Conservation (phyloP, 2,329 filamentous ascomycete genomes). For the Colletotrichum australisinense region DNA sequence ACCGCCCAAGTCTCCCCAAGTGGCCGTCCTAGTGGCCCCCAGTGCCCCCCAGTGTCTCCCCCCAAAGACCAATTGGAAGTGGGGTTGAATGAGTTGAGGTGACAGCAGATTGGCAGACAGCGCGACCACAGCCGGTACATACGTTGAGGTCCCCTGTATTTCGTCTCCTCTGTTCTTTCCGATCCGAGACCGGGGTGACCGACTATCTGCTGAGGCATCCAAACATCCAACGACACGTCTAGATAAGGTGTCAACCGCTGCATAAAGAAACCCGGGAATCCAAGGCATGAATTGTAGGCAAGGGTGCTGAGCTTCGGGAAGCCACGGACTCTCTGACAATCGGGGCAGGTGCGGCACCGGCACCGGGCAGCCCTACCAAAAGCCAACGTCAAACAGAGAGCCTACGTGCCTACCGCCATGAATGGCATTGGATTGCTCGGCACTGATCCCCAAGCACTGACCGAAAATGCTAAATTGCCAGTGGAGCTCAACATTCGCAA, state of each 20-base stretch:
- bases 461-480: conserved; percentile 26
- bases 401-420: neutral
- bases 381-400: neutral
- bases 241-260: neutral
- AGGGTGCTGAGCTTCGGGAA: neutral
- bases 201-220: neutral
- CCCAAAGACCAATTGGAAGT: conserved; percentile 13
- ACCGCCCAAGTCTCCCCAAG: neutral
- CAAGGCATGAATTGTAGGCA: neutral
- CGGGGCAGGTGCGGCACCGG: neutral
- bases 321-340: neutral
- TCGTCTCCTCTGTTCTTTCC: conserved; percentile 11
- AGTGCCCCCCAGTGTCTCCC: neutral
- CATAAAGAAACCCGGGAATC: neutral
- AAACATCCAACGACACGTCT: conserved; percentile 1
- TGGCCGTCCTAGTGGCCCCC: neutral
- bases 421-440: conserved; percentile 5
- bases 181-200: conserved; percentile 10
- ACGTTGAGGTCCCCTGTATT: neutral
- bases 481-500: conserved; percentile 4
- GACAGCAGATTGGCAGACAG: conserved; percentile 7
- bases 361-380: neutral
- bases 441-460: conserved; percentile 6
- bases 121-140: neutral
- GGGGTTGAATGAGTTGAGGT: conserved; percentile 21